Base-by-base conservation (phyloP, 208 protist genomes). In the Crithidia expoeki region DNA sequence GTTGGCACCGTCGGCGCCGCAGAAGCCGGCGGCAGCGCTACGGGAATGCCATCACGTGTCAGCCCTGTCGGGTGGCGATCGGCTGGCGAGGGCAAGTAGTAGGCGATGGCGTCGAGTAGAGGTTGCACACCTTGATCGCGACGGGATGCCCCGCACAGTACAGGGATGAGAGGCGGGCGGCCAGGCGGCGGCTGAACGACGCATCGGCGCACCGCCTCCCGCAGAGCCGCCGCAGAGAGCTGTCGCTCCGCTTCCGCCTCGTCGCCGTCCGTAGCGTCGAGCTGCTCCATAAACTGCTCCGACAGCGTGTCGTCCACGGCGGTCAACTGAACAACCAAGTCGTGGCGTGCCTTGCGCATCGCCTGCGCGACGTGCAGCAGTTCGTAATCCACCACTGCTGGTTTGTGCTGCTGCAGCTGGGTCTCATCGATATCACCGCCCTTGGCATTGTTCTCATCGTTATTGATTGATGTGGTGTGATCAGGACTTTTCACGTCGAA, bases 81-180 rank as follows among this genome's bases (percentile, higher is more conserved):
- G 0, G 62, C 33, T n/a, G 97, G 97, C 10, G 94, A 97, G 9
- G 97, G 97, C 44, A 99, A 83, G 75, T 98, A 98, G 25, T 89
- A 72, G 10, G 81, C 68, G 32, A 98, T 76, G 19, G 88, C 86
- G 70, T 98, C 95, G 0, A 99, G 72, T 44, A 99, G 61, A 34
- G 93, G 93, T 76, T 98, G 95, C 33, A 98, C 95, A 17, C 95
- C 93, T 32, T 90, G 80, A 61, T 98, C 95, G 19, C 91, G 86
- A 2, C 96, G 80, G 6, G 96, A 92, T 12, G 95, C 89, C 6
- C 97, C 97, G 71, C 86, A 98, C 21, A 99, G 74, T 1, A 98
- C 86, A 3, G 95, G 93, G 34, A 96, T 82, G 4, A 93, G 61
- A 9, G 81, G 68, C 6, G 63, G 56, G 23, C 68, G 59, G 47